Conservation (phyloP, 2,329 filamentous ascomycete species). For the Stenocarpella maydis region DNA sequence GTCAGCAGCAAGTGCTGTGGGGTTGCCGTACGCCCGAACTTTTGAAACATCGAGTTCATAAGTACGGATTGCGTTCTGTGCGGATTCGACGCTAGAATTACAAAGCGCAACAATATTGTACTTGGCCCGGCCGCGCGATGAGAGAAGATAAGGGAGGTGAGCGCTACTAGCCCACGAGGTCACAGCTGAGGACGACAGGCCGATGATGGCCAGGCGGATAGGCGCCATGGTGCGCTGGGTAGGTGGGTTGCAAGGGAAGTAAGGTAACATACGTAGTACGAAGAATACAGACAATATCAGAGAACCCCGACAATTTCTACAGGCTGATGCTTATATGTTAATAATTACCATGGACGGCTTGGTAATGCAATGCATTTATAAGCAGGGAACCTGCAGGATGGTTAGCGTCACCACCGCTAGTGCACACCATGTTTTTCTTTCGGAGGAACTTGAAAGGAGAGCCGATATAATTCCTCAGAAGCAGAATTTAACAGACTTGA, state of each 20-base stretch:
- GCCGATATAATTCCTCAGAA: no score
- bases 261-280: no score
- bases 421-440: no score
- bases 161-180: constrained; percentile 62
- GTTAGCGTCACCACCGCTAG: not conserved
- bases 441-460: no score
- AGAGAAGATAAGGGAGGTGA: constrained; percentile 68
- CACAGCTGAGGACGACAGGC: constrained; percentile 61
- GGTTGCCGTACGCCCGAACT: constrained; percentile 59
- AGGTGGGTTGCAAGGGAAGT: no score
- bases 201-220: constrained; percentile 65
- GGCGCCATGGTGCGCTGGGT: constrained; percentile 48
- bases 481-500: no score
- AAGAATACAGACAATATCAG: not conserved
- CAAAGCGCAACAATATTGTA: constrained; percentile 61
- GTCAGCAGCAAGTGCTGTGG: constrained; percentile 57
- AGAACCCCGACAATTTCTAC: not conserved
- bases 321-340: not conserved
- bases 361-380: constrained; percentile 25
- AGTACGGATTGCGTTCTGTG: constrained; percentile 51
- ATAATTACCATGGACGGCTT: not conserved
- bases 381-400: not conserved
- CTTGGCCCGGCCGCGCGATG: constrained; percentile 50
- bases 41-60: constrained; percentile 50
- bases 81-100: constrained; percentile 57